Percentiles rank a stretch among this genome's conserved stretches.
Evolutionary conservation across 75 land plant genomes (phyloP).

Genomic region (Ceratopteris richardii): DNA sequence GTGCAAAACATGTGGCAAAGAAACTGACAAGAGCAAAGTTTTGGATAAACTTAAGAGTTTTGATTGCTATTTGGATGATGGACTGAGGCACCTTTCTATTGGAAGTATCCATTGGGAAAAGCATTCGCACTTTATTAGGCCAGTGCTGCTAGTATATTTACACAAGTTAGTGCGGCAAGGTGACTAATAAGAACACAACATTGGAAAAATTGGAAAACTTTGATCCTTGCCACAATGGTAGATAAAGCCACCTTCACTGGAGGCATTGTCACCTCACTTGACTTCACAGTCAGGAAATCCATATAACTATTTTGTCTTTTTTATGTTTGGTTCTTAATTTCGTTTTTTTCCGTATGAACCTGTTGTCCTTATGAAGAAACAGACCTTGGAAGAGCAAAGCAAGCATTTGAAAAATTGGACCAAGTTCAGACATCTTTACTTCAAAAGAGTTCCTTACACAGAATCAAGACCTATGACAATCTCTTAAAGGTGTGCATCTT

Average conservation of each 20-base stretch:
- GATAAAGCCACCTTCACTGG: too few species aligned
- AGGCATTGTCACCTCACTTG: too few species aligned
- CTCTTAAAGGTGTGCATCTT: slow-evolving; percentile 55
- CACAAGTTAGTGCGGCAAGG: too few species aligned
- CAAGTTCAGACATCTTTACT: slow-evolving; percentile 33
- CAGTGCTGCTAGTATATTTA: too few species aligned
- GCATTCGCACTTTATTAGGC: too few species aligned
- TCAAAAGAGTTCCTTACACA: slow-evolving; percentile 47
- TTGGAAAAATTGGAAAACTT: neutral
- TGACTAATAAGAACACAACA: too few species aligned
- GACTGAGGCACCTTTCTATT: slow-evolving; percentile 20
- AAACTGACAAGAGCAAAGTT: slow-evolving; percentile 13
- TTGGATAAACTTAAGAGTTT: neutral
- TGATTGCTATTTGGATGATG: slow-evolving; percentile 10
- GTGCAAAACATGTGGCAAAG: slow-evolving; percentile 59
- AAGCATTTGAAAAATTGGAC: slow-evolving; percentile 36
- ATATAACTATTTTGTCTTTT: too few species aligned
- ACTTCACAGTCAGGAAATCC: too few species aligned
- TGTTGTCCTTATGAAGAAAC: too few species aligned
- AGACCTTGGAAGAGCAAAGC: slow-evolving; percentile 23
- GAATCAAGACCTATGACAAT: slow-evolving; percentile 59
- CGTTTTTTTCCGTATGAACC: too few species aligned
- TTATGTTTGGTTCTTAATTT: too few species aligned
- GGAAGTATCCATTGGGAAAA: slow-evolving; percentile 50
- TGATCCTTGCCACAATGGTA: neutral